Base-by-base conservation (phyloP, 192 early-diverging fungal species). In the Backusella australiensis region DNA sequence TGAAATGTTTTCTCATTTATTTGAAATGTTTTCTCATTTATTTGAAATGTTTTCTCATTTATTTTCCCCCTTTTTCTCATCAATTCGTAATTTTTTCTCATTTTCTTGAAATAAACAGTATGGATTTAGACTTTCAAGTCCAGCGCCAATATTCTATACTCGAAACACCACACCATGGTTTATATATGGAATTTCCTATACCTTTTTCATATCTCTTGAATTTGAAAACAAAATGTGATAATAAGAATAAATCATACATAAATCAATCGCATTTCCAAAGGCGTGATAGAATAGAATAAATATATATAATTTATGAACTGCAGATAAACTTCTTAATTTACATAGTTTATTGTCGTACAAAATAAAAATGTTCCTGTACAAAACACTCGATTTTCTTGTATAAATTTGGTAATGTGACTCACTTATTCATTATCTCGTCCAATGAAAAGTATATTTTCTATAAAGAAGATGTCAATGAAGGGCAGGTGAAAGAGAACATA, bases 351-450 rank as follows among this genome's bases (percentile, higher is more conserved):
- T n/a, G 46, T 49, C 4, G 17, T n/a, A 49, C 46, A 49, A 49
- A 49, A 49, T 49, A 49, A 49, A 49, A 6, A 7, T 49, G 46
- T 7, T 49, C 46, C 19, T 49, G 19, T n/a, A 49, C 42, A 49
- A 49, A 49, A 49, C 56, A 63, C 26, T 63, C 56, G 56, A 29
- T 23, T 29, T 23, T 29, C 23, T 63, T 63, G 26, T 63, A 63
- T 63, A 63, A 63, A 63, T 63, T 63, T 29, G 56, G 56, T 29
- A 63, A 63, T 63, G 56, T 63, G 56, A 63, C 56, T 63, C 56
- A 26, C 56, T 63, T 63, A 29, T 63, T 63, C 8, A 63, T 29
- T 23, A 59, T 11, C 7, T 23, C 2, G 8, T 12, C 53, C 53
- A 59, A 59, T 59, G 0, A 59, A 59, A 59, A 23, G 21, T 19